Evolutionary conservation across 257 asterid species (phyloP).

Genomic region (Plectranthus barbatus): DNA sequence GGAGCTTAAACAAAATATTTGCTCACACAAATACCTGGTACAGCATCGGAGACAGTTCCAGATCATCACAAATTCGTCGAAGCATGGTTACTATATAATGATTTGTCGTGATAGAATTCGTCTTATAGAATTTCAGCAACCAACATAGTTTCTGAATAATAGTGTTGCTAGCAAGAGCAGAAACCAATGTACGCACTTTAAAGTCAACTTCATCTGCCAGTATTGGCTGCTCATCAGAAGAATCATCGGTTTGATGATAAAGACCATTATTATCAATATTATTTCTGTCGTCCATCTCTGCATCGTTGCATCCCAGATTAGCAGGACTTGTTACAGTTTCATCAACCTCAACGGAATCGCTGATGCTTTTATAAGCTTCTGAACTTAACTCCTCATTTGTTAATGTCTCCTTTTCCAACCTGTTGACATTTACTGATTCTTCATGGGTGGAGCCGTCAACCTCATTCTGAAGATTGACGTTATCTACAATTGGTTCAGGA

Average conservation of each 20-base stretch:
- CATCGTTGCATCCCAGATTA: slow-evolving; percentile 25
- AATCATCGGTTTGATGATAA: slow-evolving; percentile 45
- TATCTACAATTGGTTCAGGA: slow-evolving; percentile 33
- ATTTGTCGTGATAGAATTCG: slow-evolving; percentile 67
- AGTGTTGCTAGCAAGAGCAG: slow-evolving; percentile 63
- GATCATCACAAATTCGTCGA: slow-evolving; percentile 70
- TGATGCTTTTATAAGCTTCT: slow-evolving; percentile 25
- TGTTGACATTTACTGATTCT: slow-evolving; percentile 33
- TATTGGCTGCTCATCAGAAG: slow-evolving; percentile 67
- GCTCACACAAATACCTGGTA: slow-evolving; percentile 62
- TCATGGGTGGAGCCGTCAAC: slow-evolving; percentile 28
- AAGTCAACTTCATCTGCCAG: slow-evolving; percentile 69
- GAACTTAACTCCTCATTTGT: slow-evolving; percentile 18
- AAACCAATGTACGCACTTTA: slow-evolving; percentile 60
- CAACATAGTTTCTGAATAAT: slow-evolving; percentile 74
- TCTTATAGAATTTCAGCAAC: slow-evolving; percentile 77
- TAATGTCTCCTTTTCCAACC: slow-evolving; percentile 28
- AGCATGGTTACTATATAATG: slow-evolving; percentile 61
- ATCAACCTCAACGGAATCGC: slow-evolving; percentile 28
- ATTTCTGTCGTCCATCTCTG: slow-evolving; percentile 32
- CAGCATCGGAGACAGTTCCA: slow-evolving; percentile 89
- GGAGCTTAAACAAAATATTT: slow-evolving; percentile 5
- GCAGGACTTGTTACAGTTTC: slow-evolving; percentile 23
- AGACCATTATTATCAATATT: slow-evolving; percentile 26
- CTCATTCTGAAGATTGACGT: slow-evolving; percentile 25